phyloP scores from a whole-genome alignment of 2,329 filamentous ascomycete species.

The Aspergillus hiratsukae region DNA sequence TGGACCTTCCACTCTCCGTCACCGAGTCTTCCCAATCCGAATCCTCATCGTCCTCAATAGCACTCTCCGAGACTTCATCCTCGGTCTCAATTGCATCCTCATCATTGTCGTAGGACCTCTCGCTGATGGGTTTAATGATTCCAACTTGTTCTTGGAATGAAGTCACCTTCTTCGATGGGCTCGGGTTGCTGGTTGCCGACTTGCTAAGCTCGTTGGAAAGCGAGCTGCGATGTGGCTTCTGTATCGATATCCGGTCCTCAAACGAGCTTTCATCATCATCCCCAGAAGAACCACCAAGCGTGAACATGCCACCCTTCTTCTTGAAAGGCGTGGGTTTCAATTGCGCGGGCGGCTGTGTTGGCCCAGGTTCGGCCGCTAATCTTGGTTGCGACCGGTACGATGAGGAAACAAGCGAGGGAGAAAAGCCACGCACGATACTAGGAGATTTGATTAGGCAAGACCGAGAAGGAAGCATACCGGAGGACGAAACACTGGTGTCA shows the following conservation, averaged over 20 bases:
- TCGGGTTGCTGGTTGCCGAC: conserved; percentile 26
- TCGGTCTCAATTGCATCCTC: conserved; percentile 59
- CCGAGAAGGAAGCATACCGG: conserved; percentile 36
- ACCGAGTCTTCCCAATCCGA: conserved; percentile 63
- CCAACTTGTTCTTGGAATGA: conserved; percentile 76
- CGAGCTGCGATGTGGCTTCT: conserved; percentile 49
- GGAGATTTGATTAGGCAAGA: conserved; percentile 53
- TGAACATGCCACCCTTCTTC: conserved; percentile 63
- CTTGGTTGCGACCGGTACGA: conserved; percentile 61
- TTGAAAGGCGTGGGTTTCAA: conserved; percentile 52
- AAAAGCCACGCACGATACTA: conserved; percentile 82
- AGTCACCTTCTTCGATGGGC: conserved; percentile 65
- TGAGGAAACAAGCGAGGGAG: conserved; percentile 67
- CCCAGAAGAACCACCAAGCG: conserved; percentile 77
- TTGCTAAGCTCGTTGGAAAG: conserved; percentile 51
- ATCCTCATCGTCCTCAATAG: conserved; percentile 67
- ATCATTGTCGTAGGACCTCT: conserved; percentile 47
- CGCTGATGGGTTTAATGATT: conserved; percentile 60
- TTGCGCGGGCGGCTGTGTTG: conserved; percentile 60
- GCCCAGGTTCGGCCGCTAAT: conserved; percentile 46
- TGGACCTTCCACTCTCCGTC: conserved; percentile 77
- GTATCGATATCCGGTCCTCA: conserved; percentile 56
- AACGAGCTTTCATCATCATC: conserved; percentile 78
- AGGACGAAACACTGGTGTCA: conserved; percentile 60
- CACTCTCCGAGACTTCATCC: conserved; percentile 73